Conservation (phyloP, 2,329 filamentous ascomycete genomes). For the Claviceps spartinae region DNA sequence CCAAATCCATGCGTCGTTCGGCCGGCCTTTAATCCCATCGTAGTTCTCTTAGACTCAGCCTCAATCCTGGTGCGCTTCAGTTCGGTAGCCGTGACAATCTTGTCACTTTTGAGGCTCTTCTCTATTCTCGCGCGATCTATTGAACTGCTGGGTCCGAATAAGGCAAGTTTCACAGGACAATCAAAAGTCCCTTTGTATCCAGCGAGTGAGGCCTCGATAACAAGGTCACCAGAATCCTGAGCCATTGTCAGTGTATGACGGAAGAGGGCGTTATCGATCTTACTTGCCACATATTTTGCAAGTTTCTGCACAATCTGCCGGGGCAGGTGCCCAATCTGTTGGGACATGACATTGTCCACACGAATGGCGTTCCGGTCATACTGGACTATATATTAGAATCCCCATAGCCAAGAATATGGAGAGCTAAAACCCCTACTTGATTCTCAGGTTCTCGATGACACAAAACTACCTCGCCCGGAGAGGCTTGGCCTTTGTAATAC, state of each 20-base stretch:
- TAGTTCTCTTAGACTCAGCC: constrained; percentile 38
- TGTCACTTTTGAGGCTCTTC: constrained; percentile 47
- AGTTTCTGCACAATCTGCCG: constrained; percentile 54
- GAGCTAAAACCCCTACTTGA: constrained; percentile 19
- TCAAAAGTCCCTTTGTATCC: constrained; percentile 55
- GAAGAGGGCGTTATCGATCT: neutral
- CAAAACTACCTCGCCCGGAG: constrained; percentile 47
- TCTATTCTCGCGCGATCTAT: constrained; percentile 40
- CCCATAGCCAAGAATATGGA: neutral
- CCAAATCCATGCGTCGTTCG: constrained; percentile 25
- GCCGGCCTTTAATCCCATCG: constrained; percentile 25
- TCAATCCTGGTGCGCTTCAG: constrained; percentile 39
- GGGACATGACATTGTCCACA: constrained; percentile 60
- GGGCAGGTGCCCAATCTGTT: constrained; percentile 70
- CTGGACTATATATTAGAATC: constrained; percentile 9
- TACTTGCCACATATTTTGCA: constrained; percentile 52
- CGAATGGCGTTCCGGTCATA: constrained; percentile 68
- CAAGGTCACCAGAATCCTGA: constrained; percentile 43
- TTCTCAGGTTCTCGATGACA: constrained; percentile 55
- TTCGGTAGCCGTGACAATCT: constrained; percentile 45
- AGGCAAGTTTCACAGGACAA: constrained; percentile 54
- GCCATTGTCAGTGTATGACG: neutral
- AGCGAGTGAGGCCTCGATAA: constrained; percentile 55
- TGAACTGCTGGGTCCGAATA: constrained; percentile 55
- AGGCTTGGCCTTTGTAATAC: constrained; percentile 51